Evolutionary conservation across 257 asterid genomes (phyloP).

Genomic region (Knoxia roxburghii): DNA sequence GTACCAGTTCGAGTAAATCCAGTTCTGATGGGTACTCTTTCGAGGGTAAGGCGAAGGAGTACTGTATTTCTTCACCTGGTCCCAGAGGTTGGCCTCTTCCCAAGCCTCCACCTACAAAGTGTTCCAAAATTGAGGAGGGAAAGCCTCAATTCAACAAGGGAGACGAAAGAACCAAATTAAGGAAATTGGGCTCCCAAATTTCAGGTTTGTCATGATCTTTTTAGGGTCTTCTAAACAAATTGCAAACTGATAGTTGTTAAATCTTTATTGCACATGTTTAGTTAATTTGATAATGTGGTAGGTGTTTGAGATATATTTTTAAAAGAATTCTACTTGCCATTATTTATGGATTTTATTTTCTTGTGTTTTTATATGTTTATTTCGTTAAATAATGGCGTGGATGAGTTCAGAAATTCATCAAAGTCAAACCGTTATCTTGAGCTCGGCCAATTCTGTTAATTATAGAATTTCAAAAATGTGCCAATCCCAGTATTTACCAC

Average conservation of each 20-base stretch:
- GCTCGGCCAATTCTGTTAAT: not conserved
- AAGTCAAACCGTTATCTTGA: not conserved
- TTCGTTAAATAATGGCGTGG: not conserved
- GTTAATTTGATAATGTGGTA: not conserved
- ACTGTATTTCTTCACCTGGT: slow-evolving; percentile 23
- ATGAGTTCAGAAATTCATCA: not conserved
- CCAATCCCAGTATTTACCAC: not conserved
- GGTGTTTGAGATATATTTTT: not conserved
- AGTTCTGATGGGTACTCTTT: slow-evolving; percentile 41
- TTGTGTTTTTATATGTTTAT: not conserved
- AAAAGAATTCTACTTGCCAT: too few relatives aligned
- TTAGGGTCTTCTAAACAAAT: not conserved
- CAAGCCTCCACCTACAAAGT: slow-evolving; percentile 30
- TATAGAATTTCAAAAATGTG: not conserved
- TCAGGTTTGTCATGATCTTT: slow-evolving; percentile 41
- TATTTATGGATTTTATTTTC: not conserved
- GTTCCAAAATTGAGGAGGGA: slow-evolving; percentile 30
- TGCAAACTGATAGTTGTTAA: not conserved
- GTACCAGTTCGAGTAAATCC: slow-evolving; percentile 37
- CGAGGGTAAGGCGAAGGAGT: slow-evolving; percentile 19
- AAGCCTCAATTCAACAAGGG: slow-evolving; percentile 20
- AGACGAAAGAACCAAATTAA: slow-evolving; percentile 25
- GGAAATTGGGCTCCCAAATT: slow-evolving; percentile 39
- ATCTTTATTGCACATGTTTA: not conserved
- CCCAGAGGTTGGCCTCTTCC: slow-evolving; percentile 62